Percentiles rank a stretch among this genome's conserved stretches.
These are phyloP conservation scores for Hyaloraphidium curvatum DNA, from an alignment of 192 early-diverging fungal species.

Conservation along the genomic window DNA sequence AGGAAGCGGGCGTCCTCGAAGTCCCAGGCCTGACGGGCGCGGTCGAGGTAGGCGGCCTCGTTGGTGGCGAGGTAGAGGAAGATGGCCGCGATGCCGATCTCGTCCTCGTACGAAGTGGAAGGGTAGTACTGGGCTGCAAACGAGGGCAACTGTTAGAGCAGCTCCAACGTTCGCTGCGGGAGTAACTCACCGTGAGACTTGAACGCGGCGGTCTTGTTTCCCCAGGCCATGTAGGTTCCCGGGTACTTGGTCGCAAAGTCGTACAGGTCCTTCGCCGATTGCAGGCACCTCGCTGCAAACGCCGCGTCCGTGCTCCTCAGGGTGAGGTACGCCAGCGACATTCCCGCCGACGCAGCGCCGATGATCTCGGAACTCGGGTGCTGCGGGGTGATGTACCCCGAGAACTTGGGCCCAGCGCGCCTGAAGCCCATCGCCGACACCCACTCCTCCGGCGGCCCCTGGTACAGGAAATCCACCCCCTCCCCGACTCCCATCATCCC, in stretches of 20 bases:
- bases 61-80: too few relatives aligned
- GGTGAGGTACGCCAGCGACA: slow-evolving; percentile 6
- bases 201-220: too few relatives aligned
- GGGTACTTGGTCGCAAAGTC: slow-evolving; percentile 10
- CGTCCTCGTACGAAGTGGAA: too few relatives aligned
- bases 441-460: slow-evolving; percentile 15
- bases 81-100: too few relatives aligned
- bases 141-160: too few relatives aligned
- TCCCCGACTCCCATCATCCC: not conserved
- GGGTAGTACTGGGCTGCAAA: too few relatives aligned
- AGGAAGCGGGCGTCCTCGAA: too few relatives aligned
- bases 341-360: slow-evolving; percentile 11
- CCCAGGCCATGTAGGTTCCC: slow-evolving; percentile 8
- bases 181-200: too few relatives aligned
- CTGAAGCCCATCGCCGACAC: not conserved
- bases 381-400: too few relatives aligned
- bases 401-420: slow-evolving; percentile 8
- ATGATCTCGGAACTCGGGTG: slow-evolving; percentile 15
- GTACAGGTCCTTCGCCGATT: slow-evolving; percentile 7
- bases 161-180: too few relatives aligned
- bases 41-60: too few relatives aligned
- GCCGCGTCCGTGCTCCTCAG: slow-evolving; percentile 6
- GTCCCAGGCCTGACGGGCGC: too few relatives aligned
- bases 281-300: slow-evolving; percentile 9
- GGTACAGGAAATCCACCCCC: slow-evolving; percentile 15